Base-by-base conservation (phyloP, 129 eudicot species). In the Centrapalus pauciflorus region DNA sequence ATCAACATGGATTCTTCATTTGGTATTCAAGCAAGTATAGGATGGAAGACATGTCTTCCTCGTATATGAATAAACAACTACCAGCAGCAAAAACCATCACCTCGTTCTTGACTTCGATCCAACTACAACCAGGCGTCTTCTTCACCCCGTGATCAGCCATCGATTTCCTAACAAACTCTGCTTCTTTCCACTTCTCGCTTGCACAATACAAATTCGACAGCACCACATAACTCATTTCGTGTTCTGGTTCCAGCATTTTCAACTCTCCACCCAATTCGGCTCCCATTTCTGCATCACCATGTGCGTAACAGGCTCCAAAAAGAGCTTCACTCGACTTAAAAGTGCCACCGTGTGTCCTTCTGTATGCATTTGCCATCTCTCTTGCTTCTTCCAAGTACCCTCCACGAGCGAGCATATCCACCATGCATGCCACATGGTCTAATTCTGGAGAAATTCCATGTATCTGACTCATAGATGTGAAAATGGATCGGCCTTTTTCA, bases 101-200 rank as follows among this genome's bases (percentile, higher is more conserved):
- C 62, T 74, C 48, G 54, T 86, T 82, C 37, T 70, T 77, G 5
- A 89, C 77, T 72, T 89, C 90, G 55, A 89, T 75, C 96, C 95
- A 89, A 76, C 96, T 89, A 71, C 85, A 81, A 41, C 96, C 96
- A 9, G 90, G 90, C 76, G 49, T 62, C 79, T 85, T 89, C 79
- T 67, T 85, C 60, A 89, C 77, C 30, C 87, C 81, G 27, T 58
- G 55, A 59, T 83, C 86, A 3, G 49, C 73, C 96, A 89, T 85
- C 2, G 34, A 50, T 56, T 79, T 83, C 66, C 96, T 89, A 61
- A 85, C 78, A 51, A 77, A 68, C 80, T 89, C 87, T 4, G 95
- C 95, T 60, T 81, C 88, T 80, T 81, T 75, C 96, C 96, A 89
- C 66, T 77, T 79, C 23, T 72, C 90, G 56, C 71, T 85, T n/a